These are phyloP conservation scores for Sechiopsis laciniata DNA, from an alignment of 306 rosid genomes.

Conservation along the genomic window DNA sequence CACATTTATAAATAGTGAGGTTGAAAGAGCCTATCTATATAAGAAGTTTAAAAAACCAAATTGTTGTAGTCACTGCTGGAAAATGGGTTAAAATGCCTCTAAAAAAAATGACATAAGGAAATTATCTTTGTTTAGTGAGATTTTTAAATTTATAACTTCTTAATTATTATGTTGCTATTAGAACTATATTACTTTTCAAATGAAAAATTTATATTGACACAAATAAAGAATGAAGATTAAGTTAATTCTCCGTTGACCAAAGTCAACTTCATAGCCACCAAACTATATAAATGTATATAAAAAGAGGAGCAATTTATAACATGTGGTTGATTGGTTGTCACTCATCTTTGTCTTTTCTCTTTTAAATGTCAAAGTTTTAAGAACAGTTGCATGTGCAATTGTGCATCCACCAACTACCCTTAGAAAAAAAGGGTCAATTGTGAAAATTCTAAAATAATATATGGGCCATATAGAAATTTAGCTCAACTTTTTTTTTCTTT, in stretches of 20 bases:
- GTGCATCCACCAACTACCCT: not conserved
- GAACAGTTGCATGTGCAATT: slow-evolving; percentile 13
- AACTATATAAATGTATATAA: not conserved
- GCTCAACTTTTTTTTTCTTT: not conserved
- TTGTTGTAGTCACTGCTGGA: too few species aligned
- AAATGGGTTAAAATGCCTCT: too few species aligned
- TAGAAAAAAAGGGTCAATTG: not conserved
- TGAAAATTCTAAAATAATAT: not conserved
- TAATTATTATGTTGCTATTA: too few species aligned
- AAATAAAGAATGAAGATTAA: too few species aligned
- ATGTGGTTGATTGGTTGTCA: not conserved
- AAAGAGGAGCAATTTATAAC: not conserved
- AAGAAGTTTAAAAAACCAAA: too few species aligned
- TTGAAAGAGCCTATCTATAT: too few species aligned
- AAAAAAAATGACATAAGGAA: too few species aligned
- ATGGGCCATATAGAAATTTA: not conserved
- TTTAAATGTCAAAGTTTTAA: slow-evolving; percentile 9
- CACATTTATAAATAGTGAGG: too few species aligned
- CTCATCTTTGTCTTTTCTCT: not conserved
- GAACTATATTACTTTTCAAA: too few species aligned
- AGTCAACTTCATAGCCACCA: not conserved
- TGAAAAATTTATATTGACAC: too few species aligned
- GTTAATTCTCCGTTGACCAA: not conserved
- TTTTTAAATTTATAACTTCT: too few species aligned
- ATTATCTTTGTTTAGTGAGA: too few species aligned